Evolutionary conservation across 2,329 filamentous ascomycete genomes (phyloP).

Genomic region (Neurospora sp.): DNA sequence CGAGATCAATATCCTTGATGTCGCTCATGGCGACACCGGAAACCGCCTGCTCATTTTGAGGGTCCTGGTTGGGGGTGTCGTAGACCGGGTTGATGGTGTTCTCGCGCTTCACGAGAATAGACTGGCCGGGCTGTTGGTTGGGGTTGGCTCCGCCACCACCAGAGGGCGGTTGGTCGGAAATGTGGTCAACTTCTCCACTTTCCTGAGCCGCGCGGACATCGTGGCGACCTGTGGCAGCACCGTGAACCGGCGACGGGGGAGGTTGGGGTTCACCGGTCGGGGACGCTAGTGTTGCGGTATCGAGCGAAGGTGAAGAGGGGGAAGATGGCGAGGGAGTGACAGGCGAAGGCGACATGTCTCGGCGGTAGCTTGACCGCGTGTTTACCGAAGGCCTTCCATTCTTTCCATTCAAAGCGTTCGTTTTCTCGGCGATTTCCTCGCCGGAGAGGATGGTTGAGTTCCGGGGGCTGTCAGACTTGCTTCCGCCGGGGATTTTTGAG

Average conservation of each 20-base stretch:
- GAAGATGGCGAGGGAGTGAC: slow-evolving; percentile 30
- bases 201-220: slow-evolving; percentile 73
- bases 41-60: slow-evolving; percentile 35
- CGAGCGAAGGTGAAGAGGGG: slow-evolving; percentile 30
- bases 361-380: slow-evolving; percentile 33
- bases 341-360: slow-evolving; percentile 32
- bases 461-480: slow-evolving; percentile 70
- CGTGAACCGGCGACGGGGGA: slow-evolving; percentile 82
- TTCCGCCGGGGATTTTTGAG: slow-evolving; percentile 75
- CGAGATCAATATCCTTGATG: slow-evolving; percentile 84
- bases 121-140: slow-evolving; percentile 66
- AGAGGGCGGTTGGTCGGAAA: slow-evolving; percentile 80
- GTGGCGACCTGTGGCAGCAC: slow-evolving; percentile 61
- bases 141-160: slow-evolving; percentile 50
- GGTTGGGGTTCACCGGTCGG: slow-evolving; percentile 43
- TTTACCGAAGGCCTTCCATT: slow-evolving; percentile 48
- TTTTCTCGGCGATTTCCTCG: slow-evolving; percentile 53
- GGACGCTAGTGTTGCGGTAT: slow-evolving; percentile 31
- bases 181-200: slow-evolving; percentile 83
- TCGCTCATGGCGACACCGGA: slow-evolving; percentile 71
- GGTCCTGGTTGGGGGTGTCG: slow-evolving; percentile 32
- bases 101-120: slow-evolving; percentile 78
- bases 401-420: slow-evolving; percentile 65
- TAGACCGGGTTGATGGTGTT: slow-evolving; percentile 58
- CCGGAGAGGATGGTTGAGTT: slow-evolving; percentile 59